Conservation (phyloP, 192 early-diverging fungal species). For the Coemansia sp. region DNA sequence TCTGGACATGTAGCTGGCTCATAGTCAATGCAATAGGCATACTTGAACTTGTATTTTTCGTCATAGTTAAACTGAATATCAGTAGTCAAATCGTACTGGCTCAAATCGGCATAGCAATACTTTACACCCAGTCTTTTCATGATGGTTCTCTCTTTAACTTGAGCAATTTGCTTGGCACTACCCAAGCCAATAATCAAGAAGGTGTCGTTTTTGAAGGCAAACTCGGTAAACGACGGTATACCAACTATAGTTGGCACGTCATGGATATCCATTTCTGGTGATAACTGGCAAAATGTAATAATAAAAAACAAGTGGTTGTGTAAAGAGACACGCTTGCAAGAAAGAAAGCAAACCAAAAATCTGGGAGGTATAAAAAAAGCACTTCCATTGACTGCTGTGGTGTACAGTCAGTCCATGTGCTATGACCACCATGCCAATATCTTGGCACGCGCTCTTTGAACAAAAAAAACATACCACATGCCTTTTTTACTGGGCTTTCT, state of each 20-base stretch:
- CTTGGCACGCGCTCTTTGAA: background rate
- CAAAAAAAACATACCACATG: background rate
- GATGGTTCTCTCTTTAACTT: background rate
- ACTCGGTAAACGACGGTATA: background rate
- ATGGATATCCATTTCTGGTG: background rate
- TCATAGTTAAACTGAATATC: background rate
- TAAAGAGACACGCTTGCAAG: background rate
- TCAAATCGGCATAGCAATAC: constrained; percentile 3
- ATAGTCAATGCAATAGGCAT: background rate
- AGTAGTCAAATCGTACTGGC: background rate
- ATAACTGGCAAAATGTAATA: background rate
- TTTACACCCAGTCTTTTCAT: background rate
- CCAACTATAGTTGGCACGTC: background rate
- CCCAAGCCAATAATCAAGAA: constrained; percentile 1
- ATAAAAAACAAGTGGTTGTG: background rate
- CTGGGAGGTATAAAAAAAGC: background rate
- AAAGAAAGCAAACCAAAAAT: background rate
- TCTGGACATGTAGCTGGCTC: background rate
- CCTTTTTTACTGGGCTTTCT: constrained; percentile 36
- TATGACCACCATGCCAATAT: background rate
- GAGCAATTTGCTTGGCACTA: background rate
- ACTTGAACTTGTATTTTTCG: background rate
- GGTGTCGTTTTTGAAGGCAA: background rate
- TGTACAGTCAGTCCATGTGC: background rate
- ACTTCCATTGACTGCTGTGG: background rate